Percentiles rank a stretch among this genome's conserved stretches.
phyloP scores from a whole-genome alignment of 2,329 filamentous ascomycete genomes.

The Colletotrichum musae region DNA sequence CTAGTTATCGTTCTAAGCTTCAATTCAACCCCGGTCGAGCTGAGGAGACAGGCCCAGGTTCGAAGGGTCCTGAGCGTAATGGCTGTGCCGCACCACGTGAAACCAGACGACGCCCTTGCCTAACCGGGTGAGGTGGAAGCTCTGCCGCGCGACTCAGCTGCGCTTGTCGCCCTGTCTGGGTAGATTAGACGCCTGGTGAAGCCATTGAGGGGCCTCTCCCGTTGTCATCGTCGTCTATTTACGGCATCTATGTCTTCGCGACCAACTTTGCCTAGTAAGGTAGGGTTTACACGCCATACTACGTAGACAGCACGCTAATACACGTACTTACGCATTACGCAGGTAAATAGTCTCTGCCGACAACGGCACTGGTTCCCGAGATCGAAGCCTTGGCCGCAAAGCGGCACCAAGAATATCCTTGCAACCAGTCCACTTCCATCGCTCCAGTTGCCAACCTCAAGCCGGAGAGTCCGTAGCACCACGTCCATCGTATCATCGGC shows the following conservation, averaged over 20 bases:
- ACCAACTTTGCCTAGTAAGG: too few species aligned
- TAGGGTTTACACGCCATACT: too few species aligned
- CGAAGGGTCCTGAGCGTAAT: slow-evolving; percentile 4
- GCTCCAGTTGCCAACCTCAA: slow-evolving; percentile 7
- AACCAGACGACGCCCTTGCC: background rate
- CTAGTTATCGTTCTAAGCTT: background rate
- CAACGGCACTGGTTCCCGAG: too few species aligned
- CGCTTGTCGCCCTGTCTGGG: too few species aligned
- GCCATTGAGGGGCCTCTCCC: background rate
- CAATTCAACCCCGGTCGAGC: slow-evolving; percentile 17
- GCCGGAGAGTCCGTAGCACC: slow-evolving; percentile 13
- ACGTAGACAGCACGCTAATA: background rate
- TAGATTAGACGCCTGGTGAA: too few species aligned
- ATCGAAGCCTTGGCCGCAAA: too few species aligned
- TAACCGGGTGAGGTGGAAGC: background rate
- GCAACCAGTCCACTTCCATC: background rate
- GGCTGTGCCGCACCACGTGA: slow-evolving; percentile 14
- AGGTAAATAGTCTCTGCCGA: too few species aligned
- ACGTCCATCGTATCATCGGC: slow-evolving; percentile 1
- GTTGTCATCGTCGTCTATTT: too few species aligned
- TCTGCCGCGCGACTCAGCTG: background rate
- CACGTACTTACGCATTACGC: background rate
- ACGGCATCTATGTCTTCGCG: too few species aligned
- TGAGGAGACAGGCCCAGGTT: slow-evolving; percentile 18
- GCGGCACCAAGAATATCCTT: background rate